phyloP scores from a whole-genome alignment of 768 basidiomycete species.

The Macrolepiota albuminosa region DNA sequence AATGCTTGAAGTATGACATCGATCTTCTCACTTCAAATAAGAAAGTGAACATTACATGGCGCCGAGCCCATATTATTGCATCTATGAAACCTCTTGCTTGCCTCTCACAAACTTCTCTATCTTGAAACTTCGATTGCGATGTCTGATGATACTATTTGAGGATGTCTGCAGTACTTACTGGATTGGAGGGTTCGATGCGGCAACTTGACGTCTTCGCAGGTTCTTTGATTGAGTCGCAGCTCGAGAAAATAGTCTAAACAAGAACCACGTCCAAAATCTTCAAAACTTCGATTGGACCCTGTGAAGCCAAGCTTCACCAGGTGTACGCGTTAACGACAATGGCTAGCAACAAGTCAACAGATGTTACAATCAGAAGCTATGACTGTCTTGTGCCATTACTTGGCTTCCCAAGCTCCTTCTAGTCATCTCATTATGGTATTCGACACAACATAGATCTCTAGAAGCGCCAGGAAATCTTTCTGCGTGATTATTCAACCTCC shows the following conservation, averaged over 20 bases:
- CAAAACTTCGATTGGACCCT: background rate
- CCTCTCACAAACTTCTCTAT: background rate
- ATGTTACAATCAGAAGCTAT: background rate
- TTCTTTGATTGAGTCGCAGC: background rate
- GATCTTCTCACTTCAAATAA: no score
- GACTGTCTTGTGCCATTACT: constrained; percentile 2
- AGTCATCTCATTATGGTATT: background rate
- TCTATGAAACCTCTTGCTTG: no score
- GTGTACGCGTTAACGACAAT: background rate
- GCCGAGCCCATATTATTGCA: no score
- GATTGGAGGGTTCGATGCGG: background rate
- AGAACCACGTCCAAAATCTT: background rate
- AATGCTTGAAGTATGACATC: no score
- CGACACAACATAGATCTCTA: background rate
- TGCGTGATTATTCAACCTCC: background rate
- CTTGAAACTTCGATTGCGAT: background rate
- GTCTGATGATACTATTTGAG: no score
- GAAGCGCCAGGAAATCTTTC: background rate
- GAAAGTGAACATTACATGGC: no score
- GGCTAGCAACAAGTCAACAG: background rate
- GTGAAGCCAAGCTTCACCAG: background rate
- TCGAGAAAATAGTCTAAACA: no score
- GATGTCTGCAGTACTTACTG: no score
- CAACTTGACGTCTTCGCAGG: background rate
- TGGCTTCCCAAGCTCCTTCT: constrained; percentile 14